A percentile compares a stretch with the other conserved stretches of the same genome.
These are phyloP conservation scores for Achaetomiella virescens DNA, from an alignment of 495 filamentous ascomycete genomes.

Conservation along the genomic window DNA sequence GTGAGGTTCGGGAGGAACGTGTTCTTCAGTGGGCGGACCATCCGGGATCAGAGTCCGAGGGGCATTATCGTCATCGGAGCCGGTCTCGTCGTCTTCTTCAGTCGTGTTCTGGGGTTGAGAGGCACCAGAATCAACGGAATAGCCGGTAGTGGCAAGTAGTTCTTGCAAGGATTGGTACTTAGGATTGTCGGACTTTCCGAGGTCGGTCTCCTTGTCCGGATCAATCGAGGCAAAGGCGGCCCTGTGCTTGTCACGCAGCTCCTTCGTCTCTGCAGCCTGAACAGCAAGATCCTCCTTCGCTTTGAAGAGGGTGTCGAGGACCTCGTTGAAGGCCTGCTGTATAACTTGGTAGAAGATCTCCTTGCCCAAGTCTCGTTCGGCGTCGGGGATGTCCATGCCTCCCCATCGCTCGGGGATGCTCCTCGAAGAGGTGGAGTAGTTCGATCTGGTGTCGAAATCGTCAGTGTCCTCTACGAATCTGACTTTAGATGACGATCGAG, in stretches of 20 bases:
- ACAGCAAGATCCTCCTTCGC: constrained; percentile 71
- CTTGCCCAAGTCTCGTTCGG: constrained; percentile 74
- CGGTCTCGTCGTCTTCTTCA: constrained; percentile 11
- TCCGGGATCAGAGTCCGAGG: not conserved
- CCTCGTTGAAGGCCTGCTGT: constrained; percentile 85
- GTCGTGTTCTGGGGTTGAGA: constrained; percentile 1
- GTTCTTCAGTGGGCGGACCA: not conserved
- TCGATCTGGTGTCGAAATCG: constrained; percentile 69
- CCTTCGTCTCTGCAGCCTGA: constrained; percentile 56
- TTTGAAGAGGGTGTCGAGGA: constrained; percentile 80
- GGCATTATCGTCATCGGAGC: constrained; percentile 17
- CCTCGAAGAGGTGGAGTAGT: constrained; percentile 72
- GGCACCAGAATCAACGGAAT: constrained; percentile 27
- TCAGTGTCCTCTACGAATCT: constrained; percentile 71
- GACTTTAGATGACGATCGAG: constrained; percentile 78
- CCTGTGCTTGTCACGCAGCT: constrained; percentile 53
- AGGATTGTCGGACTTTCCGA: constrained; percentile 11
- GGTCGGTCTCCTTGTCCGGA: constrained; percentile 32
- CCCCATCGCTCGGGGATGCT: constrained; percentile 80
- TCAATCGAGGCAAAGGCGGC: constrained; percentile 42
- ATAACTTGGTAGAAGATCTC: constrained; percentile 87
- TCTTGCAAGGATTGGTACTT: constrained; percentile 41
- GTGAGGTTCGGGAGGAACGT: not conserved
- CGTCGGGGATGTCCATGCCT: constrained; percentile 72
- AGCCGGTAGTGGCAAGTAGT: constrained; percentile 47